These are phyloP conservation scores for Prunus fruticosa DNA, from an alignment of 306 rosid genomes.

Conservation along the genomic window DNA sequence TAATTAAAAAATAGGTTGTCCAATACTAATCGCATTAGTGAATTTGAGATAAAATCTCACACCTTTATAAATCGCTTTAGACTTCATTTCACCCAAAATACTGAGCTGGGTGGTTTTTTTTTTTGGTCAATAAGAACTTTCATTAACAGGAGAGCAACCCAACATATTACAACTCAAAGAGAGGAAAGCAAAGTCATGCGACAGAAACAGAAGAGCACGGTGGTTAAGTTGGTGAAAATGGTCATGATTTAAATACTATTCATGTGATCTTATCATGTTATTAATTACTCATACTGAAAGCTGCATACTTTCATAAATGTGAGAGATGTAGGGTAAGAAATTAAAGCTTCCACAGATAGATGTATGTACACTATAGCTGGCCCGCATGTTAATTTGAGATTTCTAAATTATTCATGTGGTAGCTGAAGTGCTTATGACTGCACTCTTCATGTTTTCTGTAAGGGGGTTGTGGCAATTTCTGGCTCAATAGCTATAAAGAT, in stretches of 20 bases:
- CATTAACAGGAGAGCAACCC: no score
- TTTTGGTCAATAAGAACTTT: no score
- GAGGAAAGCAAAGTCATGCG: no score
- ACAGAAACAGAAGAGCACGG: no score
- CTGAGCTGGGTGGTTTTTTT: no score
- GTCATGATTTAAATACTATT: not conserved
- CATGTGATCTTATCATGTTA: not conserved
- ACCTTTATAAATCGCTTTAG: no score
- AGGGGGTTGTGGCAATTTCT: not conserved
- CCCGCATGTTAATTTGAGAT: not conserved
- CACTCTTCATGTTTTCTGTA: not conserved
- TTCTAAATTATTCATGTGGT: not conserved
- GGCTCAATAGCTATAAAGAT: not conserved
- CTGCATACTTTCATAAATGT: not conserved
- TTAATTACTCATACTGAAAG: not conserved
- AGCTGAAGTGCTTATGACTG: not conserved
- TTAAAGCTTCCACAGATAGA: not conserved
- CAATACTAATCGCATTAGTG: no score
- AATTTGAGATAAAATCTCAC: no score
- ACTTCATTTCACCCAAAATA: no score
- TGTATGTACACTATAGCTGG: not conserved
- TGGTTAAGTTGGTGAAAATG: no score
- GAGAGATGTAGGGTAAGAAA: not conserved
- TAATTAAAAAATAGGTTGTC: no score
- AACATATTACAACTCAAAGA: no score